phyloP scores from a whole-genome alignment of 129 eudicot genomes.

The Lonicera japonica region DNA sequence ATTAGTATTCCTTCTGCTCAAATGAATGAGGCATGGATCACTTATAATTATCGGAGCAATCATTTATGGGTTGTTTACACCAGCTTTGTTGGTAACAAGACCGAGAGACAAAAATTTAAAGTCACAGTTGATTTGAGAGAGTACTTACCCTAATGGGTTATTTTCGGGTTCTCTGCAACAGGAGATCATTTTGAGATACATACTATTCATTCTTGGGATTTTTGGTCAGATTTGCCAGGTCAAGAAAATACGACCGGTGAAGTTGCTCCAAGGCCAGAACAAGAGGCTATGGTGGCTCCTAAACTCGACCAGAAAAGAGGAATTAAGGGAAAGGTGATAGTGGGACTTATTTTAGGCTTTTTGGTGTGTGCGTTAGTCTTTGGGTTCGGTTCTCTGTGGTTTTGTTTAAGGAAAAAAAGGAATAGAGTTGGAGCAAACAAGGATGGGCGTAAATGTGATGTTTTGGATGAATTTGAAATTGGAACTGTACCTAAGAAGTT shows the following conservation, averaged over 20 bases:
- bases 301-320: not conserved
- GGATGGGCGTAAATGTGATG: slow-evolving; percentile 9
- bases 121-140: slow-evolving; percentile 26
- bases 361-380: not conserved
- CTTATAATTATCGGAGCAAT: slow-evolving; percentile 23
- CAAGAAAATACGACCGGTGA: not conserved
- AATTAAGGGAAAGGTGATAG: slow-evolving; percentile 2
- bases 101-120: slow-evolving; percentile 16
- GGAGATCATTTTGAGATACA: slow-evolving; percentile 6
- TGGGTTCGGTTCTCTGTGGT: slow-evolving; percentile 8
- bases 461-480: slow-evolving; percentile 25
- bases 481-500: slow-evolving; percentile 42
- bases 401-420: slow-evolving; percentile 18
- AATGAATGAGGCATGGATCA: slow-evolving; percentile 37
- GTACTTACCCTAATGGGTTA: slow-evolving; percentile 28
- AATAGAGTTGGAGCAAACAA: slow-evolving; percentile 1
- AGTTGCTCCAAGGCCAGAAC: slow-evolving; percentile 2
- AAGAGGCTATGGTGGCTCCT: not conserved
- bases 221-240: slow-evolving; percentile 12
- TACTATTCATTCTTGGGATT: slow-evolving; percentile 23
- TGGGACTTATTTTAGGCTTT: slow-evolving; percentile 22
- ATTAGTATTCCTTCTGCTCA: slow-evolving; percentile 23
- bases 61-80: slow-evolving; percentile 29
- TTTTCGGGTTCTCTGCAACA: slow-evolving; percentile 34
- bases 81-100: slow-evolving; percentile 14